Evolutionary conservation across 805 yeast genomes (phyloP).

Genomic region (Debaryomyces tyrocola): DNA sequence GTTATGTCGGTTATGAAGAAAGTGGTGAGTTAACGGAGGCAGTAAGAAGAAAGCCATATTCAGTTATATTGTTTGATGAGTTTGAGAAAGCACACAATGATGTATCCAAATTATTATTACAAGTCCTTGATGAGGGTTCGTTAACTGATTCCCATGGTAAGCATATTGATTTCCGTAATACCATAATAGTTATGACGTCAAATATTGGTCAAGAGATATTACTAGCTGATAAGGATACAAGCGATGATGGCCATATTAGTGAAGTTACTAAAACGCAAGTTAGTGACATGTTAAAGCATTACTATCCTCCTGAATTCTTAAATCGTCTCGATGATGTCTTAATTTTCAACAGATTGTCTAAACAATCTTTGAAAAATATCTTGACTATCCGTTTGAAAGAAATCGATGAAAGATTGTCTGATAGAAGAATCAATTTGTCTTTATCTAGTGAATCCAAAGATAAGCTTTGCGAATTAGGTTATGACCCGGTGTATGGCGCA

Average conservation of each 20-base stretch:
- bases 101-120: conserved; percentile 84
- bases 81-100: conserved; percentile 97
- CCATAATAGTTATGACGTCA: conserved; percentile 94
- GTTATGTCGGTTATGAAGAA: conserved; percentile 94
- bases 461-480: conserved; percentile 83
- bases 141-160: conserved; percentile 95
- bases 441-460: conserved; percentile 65
- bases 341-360: conserved; percentile 87
- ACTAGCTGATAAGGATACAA: conserved; percentile 59
- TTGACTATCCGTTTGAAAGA: conserved; percentile 84
- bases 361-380: conserved; percentile 68
- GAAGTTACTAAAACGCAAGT: conserved; percentile 57
- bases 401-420: conserved; percentile 72
- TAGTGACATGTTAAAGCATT: conserved; percentile 61
- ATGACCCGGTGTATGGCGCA: conserved; percentile 92
- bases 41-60: conserved; percentile 89
- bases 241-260: conserved; percentile 60
- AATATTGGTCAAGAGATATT: conserved; percentile 93
- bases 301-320: conserved; percentile 93
- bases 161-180: conserved; percentile 89
- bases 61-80: conserved; percentile 92
- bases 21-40: conserved; percentile 97
- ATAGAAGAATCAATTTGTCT: conserved; percentile 67
- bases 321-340: conserved; percentile 93
- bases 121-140: conserved; percentile 93